These are phyloP conservation scores for Cicer bijugum DNA, from an alignment of 306 rosid genomes.

Conservation along the genomic window DNA sequence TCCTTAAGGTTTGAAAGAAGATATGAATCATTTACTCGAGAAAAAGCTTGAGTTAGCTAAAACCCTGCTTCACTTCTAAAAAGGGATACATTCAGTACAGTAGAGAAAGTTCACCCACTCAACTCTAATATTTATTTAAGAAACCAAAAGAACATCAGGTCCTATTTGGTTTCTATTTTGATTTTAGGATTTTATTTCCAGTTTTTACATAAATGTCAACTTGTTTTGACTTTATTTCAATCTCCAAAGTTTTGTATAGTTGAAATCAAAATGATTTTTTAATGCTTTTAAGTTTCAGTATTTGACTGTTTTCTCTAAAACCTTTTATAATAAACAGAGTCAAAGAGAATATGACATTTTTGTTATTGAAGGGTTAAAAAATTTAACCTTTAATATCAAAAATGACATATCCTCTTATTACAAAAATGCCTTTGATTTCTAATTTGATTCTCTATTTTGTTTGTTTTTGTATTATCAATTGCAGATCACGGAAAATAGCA, in stretches of 20 bases:
- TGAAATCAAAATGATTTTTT: not conserved
- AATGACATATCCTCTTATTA: too few species aligned
- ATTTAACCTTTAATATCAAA: too few species aligned
- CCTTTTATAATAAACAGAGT: not conserved
- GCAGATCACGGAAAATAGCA: too few species aligned
- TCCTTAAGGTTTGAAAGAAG: not conserved
- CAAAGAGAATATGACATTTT: not conserved
- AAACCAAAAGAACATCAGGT: not conserved
- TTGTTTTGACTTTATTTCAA: not conserved
- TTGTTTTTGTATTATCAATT: too few species aligned
- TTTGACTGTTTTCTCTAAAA: not conserved
- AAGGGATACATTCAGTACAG: not conserved
- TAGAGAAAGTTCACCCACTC: not conserved
- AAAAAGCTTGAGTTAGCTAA: not conserved
- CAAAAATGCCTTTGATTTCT: too few species aligned
- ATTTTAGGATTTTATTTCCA: not conserved
- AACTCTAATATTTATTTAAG: not conserved
- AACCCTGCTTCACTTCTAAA: constrained; percentile 5
- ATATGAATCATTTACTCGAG: not conserved
- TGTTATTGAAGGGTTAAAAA: too few species aligned
- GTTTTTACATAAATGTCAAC: not conserved
- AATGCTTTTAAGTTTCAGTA: not conserved
- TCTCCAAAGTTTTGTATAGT: not conserved
- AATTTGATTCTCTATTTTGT: too few species aligned
- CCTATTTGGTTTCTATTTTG: not conserved